Conservation (phyloP, 1,284 basidiomycete genomes). For the Moesziomyces aphidis region DNA sequence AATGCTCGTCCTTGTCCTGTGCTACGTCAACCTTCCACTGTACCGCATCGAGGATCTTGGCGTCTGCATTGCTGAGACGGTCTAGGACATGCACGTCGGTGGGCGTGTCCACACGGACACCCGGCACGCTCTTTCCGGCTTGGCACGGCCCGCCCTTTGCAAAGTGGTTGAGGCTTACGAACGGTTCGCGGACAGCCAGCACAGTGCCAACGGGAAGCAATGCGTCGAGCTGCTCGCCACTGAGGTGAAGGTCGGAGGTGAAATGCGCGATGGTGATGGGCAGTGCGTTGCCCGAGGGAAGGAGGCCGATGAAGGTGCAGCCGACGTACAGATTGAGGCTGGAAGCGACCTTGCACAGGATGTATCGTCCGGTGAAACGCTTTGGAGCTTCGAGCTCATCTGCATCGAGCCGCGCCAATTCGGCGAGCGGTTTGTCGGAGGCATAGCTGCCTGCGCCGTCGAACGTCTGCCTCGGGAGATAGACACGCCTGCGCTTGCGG, state of each 20-base stretch:
- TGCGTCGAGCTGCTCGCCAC: slow-evolving; percentile 36
- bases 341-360: slow-evolving; percentile 59
- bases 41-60: slow-evolving; percentile 14
- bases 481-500: slow-evolving; percentile 31
- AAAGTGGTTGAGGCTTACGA: slow-evolving; percentile 56
- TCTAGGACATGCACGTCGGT: slow-evolving; percentile 61
- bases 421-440: slow-evolving; percentile 40
- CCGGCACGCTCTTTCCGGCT: slow-evolving; percentile 50
- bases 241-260: slow-evolving; percentile 52
- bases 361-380: slow-evolving; percentile 45
- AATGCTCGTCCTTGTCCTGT: slow-evolving; percentile 10
- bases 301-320: slow-evolving; percentile 54
- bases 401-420: slow-evolving; percentile 40
- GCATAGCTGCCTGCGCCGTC: slow-evolving; percentile 54
- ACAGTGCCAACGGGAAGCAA: slow-evolving; percentile 58
- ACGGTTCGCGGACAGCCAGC: slow-evolving; percentile 64
- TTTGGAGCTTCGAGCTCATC: slow-evolving; percentile 54
- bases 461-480: slow-evolving; percentile 57
- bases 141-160: slow-evolving; percentile 57
- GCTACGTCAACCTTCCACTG: slow-evolving; percentile 31
- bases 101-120: slow-evolving; percentile 63
- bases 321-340: slow-evolving; percentile 56
- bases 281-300: slow-evolving; percentile 49
- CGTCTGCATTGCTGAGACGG: slow-evolving; percentile 13
- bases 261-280: slow-evolving; percentile 63